Conservation (phyloP, 2,329 filamentous ascomycete genomes). For the Penicillium sp. region DNA sequence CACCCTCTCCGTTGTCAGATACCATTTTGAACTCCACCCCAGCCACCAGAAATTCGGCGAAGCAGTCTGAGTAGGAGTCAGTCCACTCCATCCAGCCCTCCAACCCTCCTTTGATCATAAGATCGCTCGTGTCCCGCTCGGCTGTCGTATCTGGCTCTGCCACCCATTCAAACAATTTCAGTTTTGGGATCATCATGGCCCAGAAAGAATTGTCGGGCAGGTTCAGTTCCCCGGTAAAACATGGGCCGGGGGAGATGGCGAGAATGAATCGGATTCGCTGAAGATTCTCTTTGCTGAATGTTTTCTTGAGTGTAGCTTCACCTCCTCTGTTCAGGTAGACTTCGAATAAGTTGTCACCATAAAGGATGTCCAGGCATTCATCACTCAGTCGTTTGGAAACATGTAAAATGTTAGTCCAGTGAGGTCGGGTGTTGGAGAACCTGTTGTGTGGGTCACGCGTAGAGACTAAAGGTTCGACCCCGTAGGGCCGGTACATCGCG, state of each 20-base stretch:
- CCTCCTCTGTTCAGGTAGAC: not conserved
- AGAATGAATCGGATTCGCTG: not conserved
- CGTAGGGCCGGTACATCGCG: not conserved
- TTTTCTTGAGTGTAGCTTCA: not conserved
- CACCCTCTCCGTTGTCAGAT: not conserved
- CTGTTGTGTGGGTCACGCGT: not conserved
- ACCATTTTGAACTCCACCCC: not conserved
- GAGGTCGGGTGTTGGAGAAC: not conserved
- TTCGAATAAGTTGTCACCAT: constrained; percentile 1
- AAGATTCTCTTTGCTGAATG: not conserved
- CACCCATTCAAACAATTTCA: not conserved
- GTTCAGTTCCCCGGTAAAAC: not conserved
- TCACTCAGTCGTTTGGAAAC: not conserved
- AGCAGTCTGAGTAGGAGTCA: not conserved
- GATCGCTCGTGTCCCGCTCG: not conserved
- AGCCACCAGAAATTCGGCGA: not conserved
- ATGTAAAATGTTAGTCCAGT: not conserved
- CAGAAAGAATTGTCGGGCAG: not conserved
- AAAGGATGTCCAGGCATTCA: not conserved
- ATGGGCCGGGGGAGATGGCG: not conserved
- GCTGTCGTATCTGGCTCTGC: not conserved
- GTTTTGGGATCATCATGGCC: not conserved
- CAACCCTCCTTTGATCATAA: not conserved
- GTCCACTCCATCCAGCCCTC: not conserved
- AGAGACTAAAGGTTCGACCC: not conserved